phyloP scores from a whole-genome alignment of 2,329 filamentous ascomycete species.

The Lachnellula subtilissima region DNA sequence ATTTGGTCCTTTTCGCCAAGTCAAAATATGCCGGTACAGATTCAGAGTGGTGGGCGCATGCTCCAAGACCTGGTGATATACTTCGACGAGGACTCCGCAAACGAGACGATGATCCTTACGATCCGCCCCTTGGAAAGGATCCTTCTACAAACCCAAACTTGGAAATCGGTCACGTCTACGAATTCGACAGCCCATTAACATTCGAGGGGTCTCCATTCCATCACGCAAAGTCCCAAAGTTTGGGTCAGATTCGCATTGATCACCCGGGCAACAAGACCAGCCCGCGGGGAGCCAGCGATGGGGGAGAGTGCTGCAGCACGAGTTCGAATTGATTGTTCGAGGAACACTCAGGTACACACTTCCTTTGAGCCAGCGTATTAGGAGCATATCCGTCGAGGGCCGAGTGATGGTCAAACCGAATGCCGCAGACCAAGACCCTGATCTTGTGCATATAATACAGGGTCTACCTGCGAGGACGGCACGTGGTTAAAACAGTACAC shows the following conservation, averaged over 20 bases:
- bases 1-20: slow-evolving; percentile 91
- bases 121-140: slow-evolving; percentile 50
- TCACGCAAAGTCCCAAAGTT: slow-evolving; percentile 63
- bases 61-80: slow-evolving; percentile 17
- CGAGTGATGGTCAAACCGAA: slow-evolving; percentile 58
- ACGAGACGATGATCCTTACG: slow-evolving; percentile 28
- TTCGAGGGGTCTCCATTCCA: slow-evolving; percentile 90
- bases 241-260: slow-evolving; percentile 75
- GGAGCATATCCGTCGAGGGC: slow-evolving; percentile 56
- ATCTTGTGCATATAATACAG: slow-evolving; percentile 23
- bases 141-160: slow-evolving; percentile 70
- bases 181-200: slow-evolving; percentile 80
- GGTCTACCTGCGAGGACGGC: slow-evolving; percentile 3
- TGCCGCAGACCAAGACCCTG: slow-evolving; percentile 28
- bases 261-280: slow-evolving; percentile 87
- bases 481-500: slow-evolving; percentile 8
- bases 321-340: slow-evolving; percentile 88
- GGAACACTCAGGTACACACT: slow-evolving; percentile 81
- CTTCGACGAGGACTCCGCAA: slow-evolving; percentile 32
- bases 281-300: slow-evolving; percentile 76
- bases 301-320: slow-evolving; percentile 85
- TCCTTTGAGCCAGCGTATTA: slow-evolving; percentile 55
- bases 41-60: slow-evolving; percentile 48
- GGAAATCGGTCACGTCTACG: slow-evolving; percentile 81
- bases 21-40: slow-evolving; percentile 79